These are phyloP conservation scores for Fusarium compactum DNA, from an alignment of 2,329 filamentous ascomycete genomes.

Conservation along the genomic window DNA sequence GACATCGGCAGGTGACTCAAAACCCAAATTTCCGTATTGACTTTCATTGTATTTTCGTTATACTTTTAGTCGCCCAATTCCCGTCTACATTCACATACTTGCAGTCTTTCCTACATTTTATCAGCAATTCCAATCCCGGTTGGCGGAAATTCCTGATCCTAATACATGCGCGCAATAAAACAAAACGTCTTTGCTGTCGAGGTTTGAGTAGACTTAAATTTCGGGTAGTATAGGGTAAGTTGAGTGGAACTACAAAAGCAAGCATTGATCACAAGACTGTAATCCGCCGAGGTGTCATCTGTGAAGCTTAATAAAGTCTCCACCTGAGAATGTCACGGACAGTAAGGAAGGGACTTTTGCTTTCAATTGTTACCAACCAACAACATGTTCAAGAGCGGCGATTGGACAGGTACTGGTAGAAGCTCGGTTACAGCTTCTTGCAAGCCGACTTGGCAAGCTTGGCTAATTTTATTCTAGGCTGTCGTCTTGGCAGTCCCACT, in stretches of 20 bases:
- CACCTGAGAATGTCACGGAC: neutral
- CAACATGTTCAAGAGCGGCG: neutral
- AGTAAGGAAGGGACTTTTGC: neutral
- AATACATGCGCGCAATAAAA: neutral
- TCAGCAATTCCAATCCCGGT: no score
- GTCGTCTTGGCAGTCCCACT: neutral
- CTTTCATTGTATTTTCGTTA: no score
- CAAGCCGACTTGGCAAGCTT: neutral
- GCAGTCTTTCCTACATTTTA: no score
- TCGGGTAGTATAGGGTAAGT: neutral
- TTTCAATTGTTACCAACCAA: neutral
- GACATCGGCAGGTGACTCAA: no score
- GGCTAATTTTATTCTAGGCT: neutral
- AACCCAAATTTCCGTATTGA: no score
- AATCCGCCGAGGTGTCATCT: neutral
- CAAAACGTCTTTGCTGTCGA: accelerated
- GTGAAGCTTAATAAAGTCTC: neutral
- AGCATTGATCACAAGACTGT: neutral
- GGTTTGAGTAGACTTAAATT: neutral
- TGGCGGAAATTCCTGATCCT: no score
- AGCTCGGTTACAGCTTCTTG: neutral
- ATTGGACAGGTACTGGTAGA: neutral
- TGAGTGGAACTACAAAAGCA: no score
- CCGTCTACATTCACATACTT: no score
- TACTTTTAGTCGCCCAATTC: no score